phyloP scores from a whole-genome alignment of 192 early-diverging fungal genomes.

The Podila epigama region DNA sequence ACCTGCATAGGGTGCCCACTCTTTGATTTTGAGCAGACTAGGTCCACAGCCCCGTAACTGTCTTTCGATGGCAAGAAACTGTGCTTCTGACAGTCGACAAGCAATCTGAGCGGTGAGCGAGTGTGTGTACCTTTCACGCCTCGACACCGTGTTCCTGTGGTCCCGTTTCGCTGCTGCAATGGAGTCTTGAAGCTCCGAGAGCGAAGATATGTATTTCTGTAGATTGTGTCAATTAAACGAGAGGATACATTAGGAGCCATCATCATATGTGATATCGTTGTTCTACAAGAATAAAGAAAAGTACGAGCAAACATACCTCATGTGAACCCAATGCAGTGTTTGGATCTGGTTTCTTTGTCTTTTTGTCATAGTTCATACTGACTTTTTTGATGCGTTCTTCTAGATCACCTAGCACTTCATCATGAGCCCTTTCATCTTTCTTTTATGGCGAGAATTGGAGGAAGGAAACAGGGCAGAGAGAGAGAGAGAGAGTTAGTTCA shows the following conservation, averaged over 20 bases:
- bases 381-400: constrained; percentile 52
- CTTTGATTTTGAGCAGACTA: constrained; percentile 52
- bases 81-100: constrained; percentile 44
- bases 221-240: neutral
- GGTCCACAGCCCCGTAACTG: constrained; percentile 50
- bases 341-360: constrained; percentile 48
- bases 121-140: constrained; percentile 44
- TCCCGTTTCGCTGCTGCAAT: constrained; percentile 39
- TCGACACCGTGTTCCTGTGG: constrained; percentile 32
- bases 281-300: neutral
- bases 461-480: neutral
- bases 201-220: constrained; percentile 51
- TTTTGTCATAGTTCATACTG: constrained; percentile 51
- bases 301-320: constrained; percentile 22
- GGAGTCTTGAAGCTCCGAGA: constrained; percentile 38
- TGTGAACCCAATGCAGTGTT: constrained; percentile 47
- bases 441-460: neutral
- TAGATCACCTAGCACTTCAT: constrained; percentile 45
- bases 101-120: constrained; percentile 45
- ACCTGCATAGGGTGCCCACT: constrained; percentile 53
- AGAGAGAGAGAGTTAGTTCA: neutral
- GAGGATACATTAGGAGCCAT: neutral
- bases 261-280: neutral
- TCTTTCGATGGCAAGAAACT: constrained; percentile 45
- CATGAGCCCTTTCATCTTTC: constrained; percentile 54